A percentile compares a stretch with the other conserved stretches of the same genome.
Evolutionary conservation across 768 basidiomycete species (phyloP).

Genomic region (Ephemerocybe angulata): DNA sequence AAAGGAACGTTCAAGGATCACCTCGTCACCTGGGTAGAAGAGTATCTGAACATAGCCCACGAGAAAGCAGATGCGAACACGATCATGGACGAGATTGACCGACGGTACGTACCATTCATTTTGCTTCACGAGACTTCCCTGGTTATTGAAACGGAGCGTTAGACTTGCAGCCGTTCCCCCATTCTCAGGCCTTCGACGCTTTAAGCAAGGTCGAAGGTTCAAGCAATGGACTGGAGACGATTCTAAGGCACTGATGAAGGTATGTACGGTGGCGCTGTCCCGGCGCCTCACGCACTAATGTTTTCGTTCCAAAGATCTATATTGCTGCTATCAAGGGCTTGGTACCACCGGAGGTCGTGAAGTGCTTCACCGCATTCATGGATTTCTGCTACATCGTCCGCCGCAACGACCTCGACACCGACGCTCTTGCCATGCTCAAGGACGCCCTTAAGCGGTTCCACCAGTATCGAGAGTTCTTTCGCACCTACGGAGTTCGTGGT

Average conservation of each 20-base stretch:
- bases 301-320: slow-evolving; percentile 18
- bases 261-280: slow-evolving; percentile 3
- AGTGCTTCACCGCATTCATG: slow-evolving; percentile 22
- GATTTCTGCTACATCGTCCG: slow-evolving; percentile 33
- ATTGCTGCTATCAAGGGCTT: slow-evolving; percentile 17
- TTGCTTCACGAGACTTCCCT: background rate
- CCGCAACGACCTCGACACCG: background rate
- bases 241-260: slow-evolving; percentile 37
- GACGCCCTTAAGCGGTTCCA: slow-evolving; percentile 23
- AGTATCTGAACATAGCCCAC: slow-evolving; percentile 24
- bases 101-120: background rate
- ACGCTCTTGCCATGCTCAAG: slow-evolving; percentile 16
- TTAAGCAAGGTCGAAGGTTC: slow-evolving; percentile 26
- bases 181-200: slow-evolving; percentile 20
- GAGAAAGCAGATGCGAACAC: slow-evolving; percentile 15
- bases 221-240: slow-evolving; percentile 37
- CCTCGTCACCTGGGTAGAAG: slow-evolving; percentile 31
- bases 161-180: slow-evolving; percentile 20
- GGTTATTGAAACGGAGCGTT: background rate
- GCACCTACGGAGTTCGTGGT: slow-evolving; percentile 10
- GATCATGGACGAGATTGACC: slow-evolving; percentile 21
- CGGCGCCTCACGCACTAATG: background rate
- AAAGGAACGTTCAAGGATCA: slow-evolving; percentile 42
- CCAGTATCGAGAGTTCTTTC: slow-evolving; percentile 25
- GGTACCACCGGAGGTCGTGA: slow-evolving; percentile 16